These are phyloP conservation scores for Ilex paraguariensis DNA, from an alignment of 305 asterid species.

Conservation along the genomic window DNA sequence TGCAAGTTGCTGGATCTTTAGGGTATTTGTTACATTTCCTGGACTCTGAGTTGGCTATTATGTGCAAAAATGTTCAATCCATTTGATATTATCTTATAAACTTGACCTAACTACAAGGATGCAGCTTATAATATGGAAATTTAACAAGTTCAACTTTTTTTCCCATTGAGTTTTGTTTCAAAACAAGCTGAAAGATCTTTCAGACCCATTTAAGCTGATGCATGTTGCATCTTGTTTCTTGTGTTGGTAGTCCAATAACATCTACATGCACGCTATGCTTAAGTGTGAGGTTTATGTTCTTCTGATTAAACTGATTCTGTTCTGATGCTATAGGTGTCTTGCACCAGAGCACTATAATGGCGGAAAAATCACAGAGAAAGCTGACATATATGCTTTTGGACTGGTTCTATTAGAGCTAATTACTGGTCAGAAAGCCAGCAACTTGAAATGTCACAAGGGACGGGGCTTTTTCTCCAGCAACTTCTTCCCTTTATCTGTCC, in stretches of 20 bases:
- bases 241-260: too few species aligned
- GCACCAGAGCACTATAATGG: constrained; percentile 70
- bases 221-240: too few species aligned
- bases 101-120: too few species aligned
- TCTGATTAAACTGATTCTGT: not conserved
- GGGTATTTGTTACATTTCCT: constrained; percentile 36
- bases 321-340: constrained; percentile 45
- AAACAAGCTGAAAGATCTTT: not conserved
- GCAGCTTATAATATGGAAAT: too few species aligned
- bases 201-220: not conserved
- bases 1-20: constrained; percentile 52
- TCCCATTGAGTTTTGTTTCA: not conserved
- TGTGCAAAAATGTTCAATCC: not conserved
- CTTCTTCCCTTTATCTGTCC: constrained; percentile 32
- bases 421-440: constrained; percentile 51
- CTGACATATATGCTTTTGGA: constrained; percentile 76
- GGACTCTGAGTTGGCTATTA: not conserved
- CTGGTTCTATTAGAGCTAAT: constrained; percentile 66
- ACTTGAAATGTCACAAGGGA: constrained; percentile 46
- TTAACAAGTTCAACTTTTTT: not conserved
- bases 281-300: not conserved
- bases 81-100: too few species aligned
- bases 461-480: constrained; percentile 42
- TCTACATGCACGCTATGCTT: too few species aligned
- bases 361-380: constrained; percentile 64